phyloP scores from a whole-genome alignment of 805 yeast species.

The Saturnispora diversa region DNA sequence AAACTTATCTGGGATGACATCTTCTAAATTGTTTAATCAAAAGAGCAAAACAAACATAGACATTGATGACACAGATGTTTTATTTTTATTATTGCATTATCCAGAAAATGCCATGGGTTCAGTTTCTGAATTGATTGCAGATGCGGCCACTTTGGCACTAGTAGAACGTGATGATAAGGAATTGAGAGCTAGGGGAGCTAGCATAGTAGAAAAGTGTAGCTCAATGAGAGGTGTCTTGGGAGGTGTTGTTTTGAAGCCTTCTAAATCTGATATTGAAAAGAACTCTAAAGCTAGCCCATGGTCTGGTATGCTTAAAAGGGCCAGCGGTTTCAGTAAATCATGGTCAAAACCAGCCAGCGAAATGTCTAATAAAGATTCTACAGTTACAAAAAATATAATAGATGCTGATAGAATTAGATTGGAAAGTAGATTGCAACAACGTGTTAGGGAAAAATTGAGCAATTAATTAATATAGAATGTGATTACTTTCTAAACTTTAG shows the following conservation, averaged over 20 bases:
- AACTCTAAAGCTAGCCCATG: slow-evolving; percentile 1
- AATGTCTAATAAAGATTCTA: slow-evolving; percentile 4
- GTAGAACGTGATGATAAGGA: slow-evolving; percentile 10
- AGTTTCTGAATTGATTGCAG: slow-evolving; percentile 10
- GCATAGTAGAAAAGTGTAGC: slow-evolving; percentile 2
- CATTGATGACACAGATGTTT: slow-evolving; percentile 44
- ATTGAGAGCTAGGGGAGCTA: slow-evolving; percentile 3
- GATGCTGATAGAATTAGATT: slow-evolving; percentile 41
- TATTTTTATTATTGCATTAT: slow-evolving; percentile 42
- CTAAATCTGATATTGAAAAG: no score
- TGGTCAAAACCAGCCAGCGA: slow-evolving; percentile 13
- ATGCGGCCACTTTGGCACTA: slow-evolving; percentile 8
- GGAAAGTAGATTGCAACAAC: slow-evolving; percentile 42
- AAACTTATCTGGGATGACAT: background rate
- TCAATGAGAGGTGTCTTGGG: slow-evolving; percentile 8
- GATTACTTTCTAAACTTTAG: no score
- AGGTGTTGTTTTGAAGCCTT: slow-evolving; percentile 5
- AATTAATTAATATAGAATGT: slow-evolving; percentile 14
- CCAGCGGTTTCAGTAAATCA: slow-evolving; percentile 4
- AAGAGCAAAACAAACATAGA: background rate
- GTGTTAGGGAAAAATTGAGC: slow-evolving; percentile 29
- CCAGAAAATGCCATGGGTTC: slow-evolving; percentile 25
- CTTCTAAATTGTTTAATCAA: background rate
- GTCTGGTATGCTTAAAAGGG: slow-evolving; percentile 8
- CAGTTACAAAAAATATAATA: background rate